Percentiles rank a stretch among this genome's conserved stretches.
Conservation (phyloP, 2,329 filamentous ascomycete genomes). For the Penicillium glabrum region DNA sequence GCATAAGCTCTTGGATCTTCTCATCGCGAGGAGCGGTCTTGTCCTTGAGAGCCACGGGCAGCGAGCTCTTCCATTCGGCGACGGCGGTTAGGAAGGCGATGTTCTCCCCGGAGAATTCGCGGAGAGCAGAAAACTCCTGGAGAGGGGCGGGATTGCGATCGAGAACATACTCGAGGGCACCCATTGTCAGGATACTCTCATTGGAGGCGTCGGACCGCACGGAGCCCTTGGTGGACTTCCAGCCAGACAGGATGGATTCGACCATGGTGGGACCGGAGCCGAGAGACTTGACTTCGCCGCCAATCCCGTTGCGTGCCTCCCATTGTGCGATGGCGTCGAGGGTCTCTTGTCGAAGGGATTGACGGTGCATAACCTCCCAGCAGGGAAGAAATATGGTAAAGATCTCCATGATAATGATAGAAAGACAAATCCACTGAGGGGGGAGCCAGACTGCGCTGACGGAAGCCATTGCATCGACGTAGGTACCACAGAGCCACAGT, state of each 20-base stretch:
- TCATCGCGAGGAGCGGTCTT: slow-evolving; percentile 19
- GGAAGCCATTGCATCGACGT: slow-evolving; percentile 52
- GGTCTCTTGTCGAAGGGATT: slow-evolving; percentile 33
- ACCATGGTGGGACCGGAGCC: slow-evolving; percentile 29
- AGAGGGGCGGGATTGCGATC: slow-evolving; percentile 41
- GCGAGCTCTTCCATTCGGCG: slow-evolving; percentile 53
- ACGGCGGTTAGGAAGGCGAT: slow-evolving; percentile 65
- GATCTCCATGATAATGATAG: slow-evolving; percentile 63
- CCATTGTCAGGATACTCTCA: slow-evolving; percentile 59
- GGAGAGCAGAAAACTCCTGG: slow-evolving; percentile 63
- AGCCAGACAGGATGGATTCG: slow-evolving; percentile 28
- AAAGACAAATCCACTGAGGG: slow-evolving; percentile 62
- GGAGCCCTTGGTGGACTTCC: slow-evolving; percentile 36
- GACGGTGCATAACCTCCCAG: slow-evolving; percentile 52
- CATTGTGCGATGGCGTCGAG: slow-evolving; percentile 40
- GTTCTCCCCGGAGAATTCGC: slow-evolving; percentile 71
- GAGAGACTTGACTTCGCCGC: slow-evolving; percentile 28
- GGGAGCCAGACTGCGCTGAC: slow-evolving; percentile 60
- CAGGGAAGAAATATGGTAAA: slow-evolving; percentile 65
- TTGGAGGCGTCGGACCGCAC: slow-evolving; percentile 37
- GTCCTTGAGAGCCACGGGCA: slow-evolving; percentile 24
- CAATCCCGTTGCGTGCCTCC: slow-evolving; percentile 35
- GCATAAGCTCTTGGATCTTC: slow-evolving; percentile 33
- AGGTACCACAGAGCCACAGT: slow-evolving; percentile 62
- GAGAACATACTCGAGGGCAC: slow-evolving; percentile 62